Conservation (phyloP, 2,329 filamentous ascomycete species). For the Mycosphaerelloides madeirae region DNA sequence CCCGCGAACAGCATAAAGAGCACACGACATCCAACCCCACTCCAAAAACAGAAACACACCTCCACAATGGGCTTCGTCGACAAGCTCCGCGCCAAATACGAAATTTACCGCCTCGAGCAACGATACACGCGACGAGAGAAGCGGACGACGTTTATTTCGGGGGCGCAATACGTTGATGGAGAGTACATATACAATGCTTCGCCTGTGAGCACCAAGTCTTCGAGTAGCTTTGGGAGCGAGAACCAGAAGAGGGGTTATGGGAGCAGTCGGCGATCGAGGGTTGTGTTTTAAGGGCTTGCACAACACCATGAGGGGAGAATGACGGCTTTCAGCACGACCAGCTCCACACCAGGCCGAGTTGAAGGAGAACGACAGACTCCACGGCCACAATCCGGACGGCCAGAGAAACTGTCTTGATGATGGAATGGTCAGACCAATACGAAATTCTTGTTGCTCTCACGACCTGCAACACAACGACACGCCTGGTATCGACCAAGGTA, state of each 20-base stretch:
- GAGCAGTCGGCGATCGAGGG: slow-evolving; percentile 8
- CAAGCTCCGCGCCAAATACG: slow-evolving; percentile 72
- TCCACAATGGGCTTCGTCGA: slow-evolving; percentile 62
- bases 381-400: no score
- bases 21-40: neutral
- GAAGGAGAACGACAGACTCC: no score
- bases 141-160: slow-evolving; percentile 82
- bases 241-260: slow-evolving; percentile 1
- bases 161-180: slow-evolving; percentile 88
- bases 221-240: slow-evolving; percentile 16
- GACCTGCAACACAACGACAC: no score
- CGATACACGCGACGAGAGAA: slow-evolving; percentile 89
- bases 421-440: no score
- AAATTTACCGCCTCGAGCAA: slow-evolving; percentile 92
- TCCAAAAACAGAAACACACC: neutral
- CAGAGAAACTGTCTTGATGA: no score
- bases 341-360: no score
- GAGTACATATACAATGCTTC: slow-evolving; percentile 72
- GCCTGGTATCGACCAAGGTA: no score
- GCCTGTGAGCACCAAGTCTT: slow-evolving; percentile 18
- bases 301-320: neutral
- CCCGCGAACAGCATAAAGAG: neutral
- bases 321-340: neutral
- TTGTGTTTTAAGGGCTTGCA: slow-evolving; percentile 5
- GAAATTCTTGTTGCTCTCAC: no score